Base-by-base conservation (phyloP, 495 filamentous ascomycete species). In the Penicillium roqueforti region DNA sequence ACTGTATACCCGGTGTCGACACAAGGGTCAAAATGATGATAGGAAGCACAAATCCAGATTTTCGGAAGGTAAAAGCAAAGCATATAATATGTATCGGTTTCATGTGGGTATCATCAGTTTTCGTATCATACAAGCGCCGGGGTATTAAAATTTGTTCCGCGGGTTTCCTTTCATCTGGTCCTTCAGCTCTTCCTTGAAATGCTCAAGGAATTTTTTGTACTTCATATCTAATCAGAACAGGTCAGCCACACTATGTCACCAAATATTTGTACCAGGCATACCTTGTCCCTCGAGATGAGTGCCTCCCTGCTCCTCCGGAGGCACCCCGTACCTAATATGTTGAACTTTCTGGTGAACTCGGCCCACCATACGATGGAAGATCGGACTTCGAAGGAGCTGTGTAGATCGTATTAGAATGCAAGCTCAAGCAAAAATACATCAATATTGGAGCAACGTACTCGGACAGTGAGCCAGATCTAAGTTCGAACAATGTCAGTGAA, bases 361-460 rank as follows among this genome's bases (percentile, higher is more conserved):
- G 16, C 76, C 71, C n/a, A 86, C 84, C 50, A 69, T 70, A 11
- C 78, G 71, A 62, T 86, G 84, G 63, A 85, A 87, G 34, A 74
- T 61, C 4, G 78, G 80, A 61, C 83, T 86, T 50, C 67, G 60
- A 41, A 86, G 73, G 49, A 87, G 79, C 83, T 86, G 63, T 84
- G 61, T 46, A 36, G 8, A 42, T 25, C 47, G 40, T 11, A 41
- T 65, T 38, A 64, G 51, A 39, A 58, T 67, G 7, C 69, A 59
- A 54, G 18, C 44, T 43, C 3, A 23, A 36, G 6, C 6, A 3
- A 6, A 36, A 36, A 47, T 23, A 46, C 54, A 43, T 23, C 41
- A 22, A 18, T 25, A 1, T 22, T 13, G 40, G 46, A 28, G 37
- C 46, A 45, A 61, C 68, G 51, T 73, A 77, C 73, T 60, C 72